Evolutionary conservation across 768 basidiomycete genomes (phyloP), one percentile per base, ranked within the genome.

Genomic region (Gloeostereum incarnatum): DNA sequence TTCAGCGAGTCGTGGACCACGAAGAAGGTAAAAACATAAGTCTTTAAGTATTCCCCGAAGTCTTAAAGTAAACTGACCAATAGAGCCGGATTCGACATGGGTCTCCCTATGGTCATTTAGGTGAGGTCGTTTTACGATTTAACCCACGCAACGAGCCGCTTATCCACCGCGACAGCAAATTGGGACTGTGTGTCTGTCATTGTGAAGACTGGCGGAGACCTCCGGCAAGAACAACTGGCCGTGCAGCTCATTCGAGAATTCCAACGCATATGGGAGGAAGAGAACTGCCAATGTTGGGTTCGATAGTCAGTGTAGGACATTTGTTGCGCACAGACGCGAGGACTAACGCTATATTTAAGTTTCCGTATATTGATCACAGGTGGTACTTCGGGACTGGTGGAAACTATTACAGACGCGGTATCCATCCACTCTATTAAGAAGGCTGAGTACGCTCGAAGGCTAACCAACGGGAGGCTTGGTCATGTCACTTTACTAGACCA

Each of bases 341-440:
- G 26, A 29, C 26, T 29, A 14, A 8, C 26, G 26, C 8, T 29
- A 8, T 29, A 29, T 19, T 34, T 17, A n/a, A 96, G 93, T 60
- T 98, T 98, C 71, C 82, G 89, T 3, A 99, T 99, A 42, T 60
- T 97, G 42, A 94, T 97, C 45, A 96, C 92, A 1, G 92, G 93
- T 4, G 87, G 84, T 32, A 76, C 76, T 2, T 97, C 96, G 9
- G 96, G 93, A 17, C 60, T 99, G 35, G 90, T 99, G 0, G 96
- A 99, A 61, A 99, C 96, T 0, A 97, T 99, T 47, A 97, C 91
- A 3, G 96, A 99, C 49, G 87, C 94, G 0, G 91, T 98, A 0
- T 98, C 96, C 4, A 90, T 99, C 48, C 96, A 99, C 56, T 98
- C 96, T 1, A 96, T 99, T 58, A 99, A 99, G 69, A 99, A 99